Conservation (phyloP, 164 flowering plant species). For the Kingdonia uniflora region DNA sequence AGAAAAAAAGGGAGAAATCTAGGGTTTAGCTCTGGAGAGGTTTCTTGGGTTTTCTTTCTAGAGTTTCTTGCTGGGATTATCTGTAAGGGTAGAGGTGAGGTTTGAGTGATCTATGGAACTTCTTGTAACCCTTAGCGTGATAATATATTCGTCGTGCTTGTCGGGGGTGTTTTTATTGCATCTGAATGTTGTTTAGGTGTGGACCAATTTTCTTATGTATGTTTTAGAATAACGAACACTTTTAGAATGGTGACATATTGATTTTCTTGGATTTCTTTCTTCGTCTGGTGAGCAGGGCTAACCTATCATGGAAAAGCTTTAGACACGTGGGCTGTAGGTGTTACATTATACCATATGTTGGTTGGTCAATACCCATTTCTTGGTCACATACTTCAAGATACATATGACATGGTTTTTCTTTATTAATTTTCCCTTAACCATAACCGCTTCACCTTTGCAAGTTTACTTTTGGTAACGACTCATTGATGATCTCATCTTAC, state of each 20-base stretch:
- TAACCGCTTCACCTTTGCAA: neutral
- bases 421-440: neutral
- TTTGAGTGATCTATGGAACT: too few species aligned
- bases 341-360: slow-evolving; percentile 74
- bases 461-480: neutral
- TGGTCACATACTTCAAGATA: slow-evolving; percentile 86
- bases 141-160: too few species aligned
- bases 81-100: too few species aligned
- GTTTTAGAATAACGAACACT: too few species aligned
- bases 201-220: neutral
- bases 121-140: too few species aligned
- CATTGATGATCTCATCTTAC: neutral
- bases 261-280: neutral
- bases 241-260: too few species aligned
- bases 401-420: slow-evolving; percentile 73
- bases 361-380: slow-evolving; percentile 80
- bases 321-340: slow-evolving; percentile 95
- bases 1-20: too few species aligned
- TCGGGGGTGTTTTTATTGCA: slow-evolving; percentile 55
- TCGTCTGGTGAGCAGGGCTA: slow-evolving; percentile 40
- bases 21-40: too few species aligned
- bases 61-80: too few species aligned
- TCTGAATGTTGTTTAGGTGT: slow-evolving; percentile 75
- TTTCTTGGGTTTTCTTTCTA: too few species aligned
- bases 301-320: slow-evolving; percentile 88